phyloP scores from a whole-genome alignment of 371 early-diverging fungal genomes.

The Paraphysoderma sedebokerense region DNA sequence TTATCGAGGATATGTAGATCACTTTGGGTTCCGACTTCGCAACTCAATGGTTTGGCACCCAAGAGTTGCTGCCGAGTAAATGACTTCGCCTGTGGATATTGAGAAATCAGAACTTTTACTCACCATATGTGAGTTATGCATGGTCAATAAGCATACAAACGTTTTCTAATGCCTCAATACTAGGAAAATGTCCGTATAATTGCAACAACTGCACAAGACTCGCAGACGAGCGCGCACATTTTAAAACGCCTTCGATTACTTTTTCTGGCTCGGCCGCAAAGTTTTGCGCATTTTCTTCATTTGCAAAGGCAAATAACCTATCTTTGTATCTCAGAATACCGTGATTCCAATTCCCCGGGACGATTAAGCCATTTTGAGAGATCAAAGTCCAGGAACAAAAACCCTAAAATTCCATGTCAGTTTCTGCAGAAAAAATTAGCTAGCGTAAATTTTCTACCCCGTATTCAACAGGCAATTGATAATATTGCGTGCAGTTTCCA shows the following conservation, averaged over 20 bases:
- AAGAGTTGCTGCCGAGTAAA: conserved; percentile 22
- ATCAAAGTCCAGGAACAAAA: conserved; percentile 23
- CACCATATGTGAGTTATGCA: no score
- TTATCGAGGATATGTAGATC: conserved; percentile 30
- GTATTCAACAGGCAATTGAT: conserved; percentile 26
- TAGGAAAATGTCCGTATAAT: conserved; percentile 29
- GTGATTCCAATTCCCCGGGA: conserved; percentile 26
- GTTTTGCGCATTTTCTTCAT: conserved; percentile 10
- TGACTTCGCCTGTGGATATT: conserved; percentile 21
- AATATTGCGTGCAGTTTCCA: conserved; percentile 29
- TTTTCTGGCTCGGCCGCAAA: conserved; percentile 8
- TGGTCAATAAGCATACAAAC: conserved; percentile 6
- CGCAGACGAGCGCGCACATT: conserved; percentile 15
- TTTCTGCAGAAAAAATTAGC: background rate
- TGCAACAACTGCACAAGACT: conserved; percentile 26
- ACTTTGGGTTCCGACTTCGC: conserved; percentile 25
- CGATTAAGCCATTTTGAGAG: conserved; percentile 14
- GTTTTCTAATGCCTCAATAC: conserved; percentile 29
- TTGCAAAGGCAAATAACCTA: conserved; percentile 18
- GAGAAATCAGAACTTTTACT: no score
- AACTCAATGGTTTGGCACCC: conserved; percentile 22
- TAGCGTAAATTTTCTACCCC: conserved; percentile 12
- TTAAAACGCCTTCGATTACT: conserved; percentile 12
- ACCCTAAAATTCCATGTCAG: conserved; percentile 9
- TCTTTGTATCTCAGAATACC: conserved; percentile 26